Conservation (phyloP, 2,329 filamentous ascomycete genomes). For the Onygenales sp. region DNA sequence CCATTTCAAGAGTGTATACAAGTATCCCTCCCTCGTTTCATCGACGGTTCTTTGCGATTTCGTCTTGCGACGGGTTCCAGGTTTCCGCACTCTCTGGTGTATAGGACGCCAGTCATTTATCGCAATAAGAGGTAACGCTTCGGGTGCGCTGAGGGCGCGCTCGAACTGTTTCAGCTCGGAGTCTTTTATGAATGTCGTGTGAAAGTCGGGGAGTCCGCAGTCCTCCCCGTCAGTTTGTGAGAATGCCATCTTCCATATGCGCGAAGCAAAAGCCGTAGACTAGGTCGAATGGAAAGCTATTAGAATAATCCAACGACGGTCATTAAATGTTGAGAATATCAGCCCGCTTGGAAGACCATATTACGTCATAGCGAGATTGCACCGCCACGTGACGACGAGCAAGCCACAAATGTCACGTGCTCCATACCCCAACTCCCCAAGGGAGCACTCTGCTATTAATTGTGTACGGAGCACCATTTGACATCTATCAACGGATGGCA, state of each 20-base stretch:
- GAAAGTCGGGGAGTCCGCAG: constrained; percentile 68
- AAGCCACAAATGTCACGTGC: too few relatives aligned
- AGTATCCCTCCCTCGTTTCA: constrained; percentile 87
- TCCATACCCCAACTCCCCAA: too few relatives aligned
- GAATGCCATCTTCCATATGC: background rate
- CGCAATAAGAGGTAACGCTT: constrained; percentile 68
- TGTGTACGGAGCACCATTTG: too few relatives aligned
- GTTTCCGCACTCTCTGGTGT: constrained; percentile 55
- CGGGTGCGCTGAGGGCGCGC: constrained; percentile 71
- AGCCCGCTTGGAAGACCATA: too few relatives aligned
- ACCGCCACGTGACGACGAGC: too few relatives aligned
- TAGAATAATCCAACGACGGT: background rate
- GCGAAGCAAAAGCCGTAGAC: background rate
- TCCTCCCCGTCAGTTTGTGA: constrained; percentile 31
- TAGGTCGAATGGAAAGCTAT: background rate
- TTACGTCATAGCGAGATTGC: too few relatives aligned
- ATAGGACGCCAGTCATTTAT: constrained; percentile 95
- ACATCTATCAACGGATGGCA: too few relatives aligned
- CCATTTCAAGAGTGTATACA: constrained; percentile 87
- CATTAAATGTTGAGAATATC: too few relatives aligned
- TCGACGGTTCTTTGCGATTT: constrained; percentile 56
- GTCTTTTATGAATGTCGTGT: constrained; percentile 65
- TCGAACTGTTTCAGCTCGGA: constrained; percentile 71
- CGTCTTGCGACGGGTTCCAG: constrained; percentile 34
- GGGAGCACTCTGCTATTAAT: too few relatives aligned